Evolutionary conservation across 2,329 filamentous ascomycete genomes (phyloP), one percentile per base, ranked within the genome.

Genomic region (Colletotrichum tropicale): DNA sequence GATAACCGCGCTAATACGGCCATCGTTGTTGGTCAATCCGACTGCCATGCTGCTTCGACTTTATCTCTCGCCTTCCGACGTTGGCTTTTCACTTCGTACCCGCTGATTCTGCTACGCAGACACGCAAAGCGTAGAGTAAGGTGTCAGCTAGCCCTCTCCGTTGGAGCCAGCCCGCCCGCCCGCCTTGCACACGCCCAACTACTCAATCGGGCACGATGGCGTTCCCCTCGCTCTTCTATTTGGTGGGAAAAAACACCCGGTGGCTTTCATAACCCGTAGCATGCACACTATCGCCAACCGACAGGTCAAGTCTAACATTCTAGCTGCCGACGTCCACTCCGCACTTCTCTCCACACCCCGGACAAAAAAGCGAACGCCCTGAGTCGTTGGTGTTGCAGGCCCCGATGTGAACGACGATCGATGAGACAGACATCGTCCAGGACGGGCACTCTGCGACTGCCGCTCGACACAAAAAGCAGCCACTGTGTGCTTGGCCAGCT

Each of bases 361-460:
- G 61, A 32, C 30, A 30, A 34, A 61, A 38, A 58, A 43, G 32
- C 62, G 64, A 34, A 71, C 38, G 28, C 38, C 56, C 43, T 64
- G 32, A 68, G 69, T 73, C 56, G 73, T 68, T 48, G 62, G 38
- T 73, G 73, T 73, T 75, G 69, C 69, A 74, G 74, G 38, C 70
- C 48, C 26, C 21, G 38, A 28, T 36, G 32, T 58, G 30, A 43
- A 32, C 58, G 21, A 74, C 34, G 34, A 66, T 61, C 34, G 74
- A 73, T 74, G 70, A 76, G 70, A 76, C 74, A 48, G 64, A 52
- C 74, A 62, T 38, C 32, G 70, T 76, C 43, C 74, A 73, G 70
- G 48, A 76, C 65, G 52, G 65, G 43, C 65, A 68, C 48, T 65
- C 70, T 69, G 74, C 58, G 64, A 76, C 64, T 61, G 52, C 28